Evolutionary conservation across 306 rosid species (phyloP).

Genomic region (Ammopiptanthus mongolicus): DNA sequence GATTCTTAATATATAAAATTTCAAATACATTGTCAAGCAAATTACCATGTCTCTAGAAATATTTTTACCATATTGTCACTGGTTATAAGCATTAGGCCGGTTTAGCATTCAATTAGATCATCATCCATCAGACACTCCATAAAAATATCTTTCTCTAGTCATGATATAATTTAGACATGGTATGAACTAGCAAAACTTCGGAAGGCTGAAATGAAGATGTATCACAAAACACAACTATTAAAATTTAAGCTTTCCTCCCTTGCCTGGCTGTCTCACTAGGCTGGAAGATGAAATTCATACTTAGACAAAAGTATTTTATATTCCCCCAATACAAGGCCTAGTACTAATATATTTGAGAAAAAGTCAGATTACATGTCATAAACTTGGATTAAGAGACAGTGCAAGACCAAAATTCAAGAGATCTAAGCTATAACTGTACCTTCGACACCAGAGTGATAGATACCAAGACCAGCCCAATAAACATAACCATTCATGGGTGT

Average conservation of each 20-base stretch:
- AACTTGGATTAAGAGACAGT: background rate
- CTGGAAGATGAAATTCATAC: background rate
- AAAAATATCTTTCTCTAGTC: constrained; percentile 7
- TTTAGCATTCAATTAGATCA: background rate
- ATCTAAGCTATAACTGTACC: constrained; percentile 38
- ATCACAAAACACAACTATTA: background rate
- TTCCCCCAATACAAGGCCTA: background rate
- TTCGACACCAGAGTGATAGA: constrained; percentile 97
- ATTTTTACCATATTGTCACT: background rate
- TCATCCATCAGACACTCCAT: background rate
- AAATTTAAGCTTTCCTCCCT: background rate
- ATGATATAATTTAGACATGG: background rate
- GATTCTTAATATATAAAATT: background rate
- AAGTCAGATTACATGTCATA: background rate
- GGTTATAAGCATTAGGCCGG: background rate
- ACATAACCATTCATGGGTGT: constrained; percentile 94
- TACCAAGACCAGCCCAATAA: constrained; percentile 95
- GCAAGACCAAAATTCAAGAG: background rate
- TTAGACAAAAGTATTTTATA: background rate
- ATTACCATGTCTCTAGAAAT: background rate
- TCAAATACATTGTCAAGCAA: background rate
- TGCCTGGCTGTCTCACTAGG: background rate
- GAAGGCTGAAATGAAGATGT: background rate
- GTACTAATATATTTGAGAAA: background rate
- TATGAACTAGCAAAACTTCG: background rate